Evolutionary conservation across 2,329 filamentous ascomycete genomes (phyloP).

Genomic region (Clonostachys solani): DNA sequence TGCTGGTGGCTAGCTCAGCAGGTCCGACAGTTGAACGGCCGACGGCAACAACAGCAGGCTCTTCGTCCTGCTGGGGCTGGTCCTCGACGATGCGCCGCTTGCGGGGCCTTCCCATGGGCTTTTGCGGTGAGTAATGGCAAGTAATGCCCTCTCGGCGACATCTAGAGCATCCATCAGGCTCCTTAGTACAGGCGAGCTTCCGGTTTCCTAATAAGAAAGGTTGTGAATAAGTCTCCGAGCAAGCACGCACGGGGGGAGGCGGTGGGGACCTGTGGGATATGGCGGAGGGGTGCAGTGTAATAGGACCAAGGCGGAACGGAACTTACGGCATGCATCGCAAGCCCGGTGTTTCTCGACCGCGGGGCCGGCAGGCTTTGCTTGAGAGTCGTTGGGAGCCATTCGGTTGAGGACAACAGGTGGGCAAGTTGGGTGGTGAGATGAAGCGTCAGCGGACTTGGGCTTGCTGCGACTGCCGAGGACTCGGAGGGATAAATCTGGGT

Average conservation of each 20-base stretch:
- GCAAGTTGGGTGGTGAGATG: too few species aligned
- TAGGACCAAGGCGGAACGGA: not conserved
- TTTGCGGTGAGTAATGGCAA: constrained; percentile 61
- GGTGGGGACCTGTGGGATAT: not conserved
- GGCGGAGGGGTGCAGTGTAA: not conserved
- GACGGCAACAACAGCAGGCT: not conserved
- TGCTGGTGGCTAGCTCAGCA: not conserved
- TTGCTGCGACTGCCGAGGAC: too few species aligned
- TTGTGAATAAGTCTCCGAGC: constrained; percentile 19
- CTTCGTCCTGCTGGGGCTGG: not conserved
- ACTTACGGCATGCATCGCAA: constrained; percentile 65
- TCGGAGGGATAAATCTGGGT: too few species aligned
- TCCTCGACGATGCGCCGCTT: constrained; percentile 43
- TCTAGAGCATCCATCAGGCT: constrained; percentile 52
- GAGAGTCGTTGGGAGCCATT: too few species aligned
- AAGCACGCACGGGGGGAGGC: not conserved
- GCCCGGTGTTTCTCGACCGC: constrained; percentile 49
- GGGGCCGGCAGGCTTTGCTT: not conserved
- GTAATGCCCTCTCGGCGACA: constrained; percentile 51
- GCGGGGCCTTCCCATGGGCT: constrained; percentile 61
- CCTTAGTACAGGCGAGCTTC: constrained; percentile 63
- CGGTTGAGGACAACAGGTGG: too few species aligned
- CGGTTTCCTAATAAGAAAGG: constrained; percentile 41
- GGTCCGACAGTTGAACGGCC: not conserved
- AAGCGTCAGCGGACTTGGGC: too few species aligned